A percentile compares a stretch with the other conserved stretches of the same genome.
These are phyloP conservation scores for Dactylellina sp. DNA, from an alignment of 2,329 filamentous ascomycete genomes.

Conservation along the genomic window DNA sequence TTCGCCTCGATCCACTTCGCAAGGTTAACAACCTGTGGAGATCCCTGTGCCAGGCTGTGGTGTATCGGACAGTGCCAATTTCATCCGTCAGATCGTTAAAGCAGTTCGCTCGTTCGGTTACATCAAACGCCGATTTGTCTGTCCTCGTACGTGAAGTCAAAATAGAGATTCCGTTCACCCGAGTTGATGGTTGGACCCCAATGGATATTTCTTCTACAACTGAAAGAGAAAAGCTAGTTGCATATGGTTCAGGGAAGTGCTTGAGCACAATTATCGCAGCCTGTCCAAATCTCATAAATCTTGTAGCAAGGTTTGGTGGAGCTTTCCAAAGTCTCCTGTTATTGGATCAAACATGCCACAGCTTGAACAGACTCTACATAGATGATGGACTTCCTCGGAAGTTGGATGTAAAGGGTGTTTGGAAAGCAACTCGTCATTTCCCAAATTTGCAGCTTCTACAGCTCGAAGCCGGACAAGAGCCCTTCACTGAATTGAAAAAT, in stretches of 20 bases:
- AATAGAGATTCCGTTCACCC: constrained; percentile 38
- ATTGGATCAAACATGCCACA: constrained; percentile 12
- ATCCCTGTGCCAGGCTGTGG: constrained; percentile 30
- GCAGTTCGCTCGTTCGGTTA: constrained; percentile 23
- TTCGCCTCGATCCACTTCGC: constrained; percentile 28
- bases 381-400: constrained; percentile 26
- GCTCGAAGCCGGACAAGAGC: constrained; percentile 18
- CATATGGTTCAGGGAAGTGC: constrained; percentile 16
- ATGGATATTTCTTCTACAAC: neutral
- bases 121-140: constrained; percentile 5
- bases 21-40: constrained; percentile 45
- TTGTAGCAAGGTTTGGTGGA: constrained; percentile 37
- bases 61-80: constrained; percentile 42
- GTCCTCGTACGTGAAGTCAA: constrained; percentile 31
- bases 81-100: constrained; percentile 18
- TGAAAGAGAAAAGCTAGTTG: constrained; percentile 17
- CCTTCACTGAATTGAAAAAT: constrained; percentile 11
- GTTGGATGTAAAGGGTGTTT: constrained; percentile 17
- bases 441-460: constrained; percentile 34
- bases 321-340: constrained; percentile 27
- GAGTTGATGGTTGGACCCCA: constrained; percentile 41
- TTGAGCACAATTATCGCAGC: constrained; percentile 22
- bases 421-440: constrained; percentile 26
- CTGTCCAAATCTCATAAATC: constrained; percentile 38
- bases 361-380: constrained; percentile 17